Conservation (phyloP, 352 stramenopile species). For the Globisporangium cylindrosporum region DNA sequence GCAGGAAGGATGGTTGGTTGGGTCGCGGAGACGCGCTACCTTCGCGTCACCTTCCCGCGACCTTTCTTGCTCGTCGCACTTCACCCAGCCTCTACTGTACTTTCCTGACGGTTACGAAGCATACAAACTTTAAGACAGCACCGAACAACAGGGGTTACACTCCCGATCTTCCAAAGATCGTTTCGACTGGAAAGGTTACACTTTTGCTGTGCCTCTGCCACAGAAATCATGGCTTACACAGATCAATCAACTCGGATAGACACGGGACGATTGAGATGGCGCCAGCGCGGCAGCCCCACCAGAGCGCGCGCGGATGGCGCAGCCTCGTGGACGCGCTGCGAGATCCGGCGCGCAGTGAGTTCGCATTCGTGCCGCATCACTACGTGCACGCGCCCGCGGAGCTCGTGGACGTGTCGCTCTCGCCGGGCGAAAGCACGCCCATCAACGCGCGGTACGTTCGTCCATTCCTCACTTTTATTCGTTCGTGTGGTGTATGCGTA, state of each 20-base stretch:
- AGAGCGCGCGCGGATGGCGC: slow-evolving; percentile 39
- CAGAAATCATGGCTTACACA: neutral
- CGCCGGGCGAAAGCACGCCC: slow-evolving; percentile 61
- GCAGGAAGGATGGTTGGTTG: slow-evolving; percentile 7
- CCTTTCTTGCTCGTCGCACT: neutral
- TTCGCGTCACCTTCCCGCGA: slow-evolving; percentile 13
- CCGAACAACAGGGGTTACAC: neutral
- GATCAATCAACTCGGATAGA: neutral
- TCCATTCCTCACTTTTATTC: neutral
- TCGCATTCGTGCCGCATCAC: slow-evolving; percentile 80
- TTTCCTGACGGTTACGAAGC: neutral
- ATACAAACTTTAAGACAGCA: neutral
- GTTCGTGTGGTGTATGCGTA: neutral
- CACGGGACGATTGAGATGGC: neutral
- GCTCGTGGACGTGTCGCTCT: slow-evolving; percentile 28
- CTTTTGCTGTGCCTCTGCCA: neutral
- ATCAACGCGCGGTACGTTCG: slow-evolving; percentile 33
- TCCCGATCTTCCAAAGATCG: neutral
- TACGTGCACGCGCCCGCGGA: slow-evolving; percentile 58
- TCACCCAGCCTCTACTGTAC: neutral
- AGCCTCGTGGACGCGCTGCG: slow-evolving; percentile 62
- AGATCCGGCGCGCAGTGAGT: slow-evolving; percentile 70
- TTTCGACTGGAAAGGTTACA: slow-evolving; percentile 3
- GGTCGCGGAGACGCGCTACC: slow-evolving; percentile 8
- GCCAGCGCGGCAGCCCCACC: neutral